Evolutionary conservation across 805 yeast genomes (phyloP).

Genomic region (Ogataea populi-albae): DNA sequence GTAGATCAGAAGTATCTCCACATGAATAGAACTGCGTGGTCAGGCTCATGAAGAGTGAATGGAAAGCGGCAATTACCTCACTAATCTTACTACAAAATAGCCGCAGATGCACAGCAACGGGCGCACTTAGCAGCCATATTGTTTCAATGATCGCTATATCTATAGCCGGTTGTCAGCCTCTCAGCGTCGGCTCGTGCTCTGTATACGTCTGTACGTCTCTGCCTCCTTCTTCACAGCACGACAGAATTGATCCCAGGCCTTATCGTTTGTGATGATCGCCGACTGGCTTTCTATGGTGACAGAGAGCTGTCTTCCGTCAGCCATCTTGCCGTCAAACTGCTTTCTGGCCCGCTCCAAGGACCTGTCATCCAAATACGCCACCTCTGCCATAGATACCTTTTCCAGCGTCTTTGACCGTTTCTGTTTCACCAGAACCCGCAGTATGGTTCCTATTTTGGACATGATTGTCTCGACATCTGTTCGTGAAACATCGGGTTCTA

Average conservation of each 20-base stretch:
- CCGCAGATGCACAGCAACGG: no score
- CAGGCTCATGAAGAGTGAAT: no score
- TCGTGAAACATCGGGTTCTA: neutral
- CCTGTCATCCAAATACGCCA: constrained; percentile 30
- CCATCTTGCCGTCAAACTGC: constrained; percentile 41
- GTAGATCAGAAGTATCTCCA: no score
- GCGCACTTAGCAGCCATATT: no score
- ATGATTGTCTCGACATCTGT: neutral
- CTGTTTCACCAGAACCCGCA: constrained; percentile 25
- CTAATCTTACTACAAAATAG: no score
- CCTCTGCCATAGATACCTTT: constrained; percentile 38
- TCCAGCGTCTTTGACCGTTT: constrained; percentile 21
- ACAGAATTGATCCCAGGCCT: neutral
- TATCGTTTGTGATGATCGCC: neutral
- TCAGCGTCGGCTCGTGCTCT: no score
- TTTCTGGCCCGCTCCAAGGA: constrained; percentile 31
- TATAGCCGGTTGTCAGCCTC: no score
- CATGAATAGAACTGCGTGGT: no score
- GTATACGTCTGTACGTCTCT: no score
- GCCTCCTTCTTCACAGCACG: neutral
- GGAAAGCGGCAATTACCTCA: no score
- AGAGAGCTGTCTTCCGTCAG: constrained; percentile 37
- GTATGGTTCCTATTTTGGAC: constrained; percentile 12
- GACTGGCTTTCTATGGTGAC: neutral
- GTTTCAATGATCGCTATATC: no score